Evolutionary conservation across 2,329 filamentous ascomycete genomes (phyloP).

Genomic region (Dryadomyces quercus-mongolicae): DNA sequence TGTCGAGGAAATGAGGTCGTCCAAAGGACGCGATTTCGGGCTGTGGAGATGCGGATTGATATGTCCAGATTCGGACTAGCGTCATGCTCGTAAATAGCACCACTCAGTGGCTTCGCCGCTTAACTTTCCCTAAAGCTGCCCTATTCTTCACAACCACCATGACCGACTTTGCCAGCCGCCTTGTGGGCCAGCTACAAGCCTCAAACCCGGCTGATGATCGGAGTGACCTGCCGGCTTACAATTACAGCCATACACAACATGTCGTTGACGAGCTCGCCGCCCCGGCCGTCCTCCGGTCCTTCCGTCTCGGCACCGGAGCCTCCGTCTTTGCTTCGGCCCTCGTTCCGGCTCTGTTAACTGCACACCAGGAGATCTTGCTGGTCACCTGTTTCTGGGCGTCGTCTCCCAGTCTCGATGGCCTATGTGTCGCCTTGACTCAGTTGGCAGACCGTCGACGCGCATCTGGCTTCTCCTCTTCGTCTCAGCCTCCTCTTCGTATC

Average conservation of each 20-base stretch:
- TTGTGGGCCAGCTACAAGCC: conserved; percentile 13
- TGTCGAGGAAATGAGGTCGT: too few species aligned
- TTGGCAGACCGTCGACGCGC: conserved; percentile 35
- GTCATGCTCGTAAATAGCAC: neutral
- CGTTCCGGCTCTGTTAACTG: conserved; percentile 43
- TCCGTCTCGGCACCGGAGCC: conserved; percentile 45
- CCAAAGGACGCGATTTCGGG: too few species aligned
- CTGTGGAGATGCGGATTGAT: neutral
- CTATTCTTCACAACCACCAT: neutral
- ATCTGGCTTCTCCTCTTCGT: conserved; percentile 1
- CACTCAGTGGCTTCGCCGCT: neutral
- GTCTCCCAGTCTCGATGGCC: conserved; percentile 45
- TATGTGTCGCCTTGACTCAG: conserved; percentile 44
- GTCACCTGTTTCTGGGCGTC: conserved; percentile 25
- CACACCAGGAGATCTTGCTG: conserved; percentile 11
- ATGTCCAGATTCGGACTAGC: neutral
- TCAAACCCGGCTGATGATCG: neutral
- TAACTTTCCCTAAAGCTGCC: neutral
- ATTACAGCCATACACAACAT: conserved; percentile 23
- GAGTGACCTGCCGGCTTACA: conserved; percentile 32
- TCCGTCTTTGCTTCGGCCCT: conserved; percentile 43
- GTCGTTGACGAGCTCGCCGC: conserved; percentile 26
- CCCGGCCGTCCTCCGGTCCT: conserved; percentile 31
- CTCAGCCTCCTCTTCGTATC: conserved; percentile 37
- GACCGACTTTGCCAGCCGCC: conserved; percentile 12